Evolutionary conservation across 768 basidiomycete genomes (phyloP).

Genomic region (Multifurca ochricompacta): DNA sequence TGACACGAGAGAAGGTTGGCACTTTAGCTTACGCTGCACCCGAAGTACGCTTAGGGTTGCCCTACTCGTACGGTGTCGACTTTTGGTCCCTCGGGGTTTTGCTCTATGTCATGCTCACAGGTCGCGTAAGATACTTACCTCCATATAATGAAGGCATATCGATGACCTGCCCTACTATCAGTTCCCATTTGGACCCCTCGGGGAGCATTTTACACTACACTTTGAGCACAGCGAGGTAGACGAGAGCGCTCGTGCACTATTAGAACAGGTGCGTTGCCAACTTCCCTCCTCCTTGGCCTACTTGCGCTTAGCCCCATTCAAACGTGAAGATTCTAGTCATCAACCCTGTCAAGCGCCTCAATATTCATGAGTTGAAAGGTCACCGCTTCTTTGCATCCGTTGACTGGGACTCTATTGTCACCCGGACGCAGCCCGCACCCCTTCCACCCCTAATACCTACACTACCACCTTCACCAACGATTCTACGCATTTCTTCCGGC

Average conservation of each 20-base stretch:
- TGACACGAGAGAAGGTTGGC: conserved; percentile 15
- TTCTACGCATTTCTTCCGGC: conserved; percentile 12
- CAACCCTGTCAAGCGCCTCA: conserved; percentile 10
- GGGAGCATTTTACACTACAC: conserved; percentile 4
- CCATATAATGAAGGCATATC: background rate
- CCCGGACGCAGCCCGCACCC: conserved; percentile 9
- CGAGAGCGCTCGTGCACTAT: conserved; percentile 12
- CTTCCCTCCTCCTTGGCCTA: too few species aligned
- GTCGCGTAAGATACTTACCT: conserved; percentile 9
- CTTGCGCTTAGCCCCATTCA: background rate
- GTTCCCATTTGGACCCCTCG: conserved; percentile 19
- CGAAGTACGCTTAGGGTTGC: conserved; percentile 16
- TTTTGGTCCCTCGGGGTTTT: conserved; percentile 21
- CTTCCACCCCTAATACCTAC: conserved; percentile 2
- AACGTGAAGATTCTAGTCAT: conserved; percentile 9
- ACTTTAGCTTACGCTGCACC: conserved; percentile 19
- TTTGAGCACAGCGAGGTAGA: conserved; percentile 18
- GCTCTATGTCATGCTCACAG: conserved; percentile 19
- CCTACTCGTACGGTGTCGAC: conserved; percentile 21
- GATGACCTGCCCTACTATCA: background rate
- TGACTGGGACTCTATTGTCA: conserved; percentile 13
- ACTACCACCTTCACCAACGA: conserved; percentile 8
- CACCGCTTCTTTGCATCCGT: conserved; percentile 17
- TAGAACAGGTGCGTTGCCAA: conserved; percentile 3
- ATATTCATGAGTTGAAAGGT: conserved; percentile 14